Conservation (phyloP, 2,329 filamentous ascomycete species). For the Periconia sp. region DNA sequence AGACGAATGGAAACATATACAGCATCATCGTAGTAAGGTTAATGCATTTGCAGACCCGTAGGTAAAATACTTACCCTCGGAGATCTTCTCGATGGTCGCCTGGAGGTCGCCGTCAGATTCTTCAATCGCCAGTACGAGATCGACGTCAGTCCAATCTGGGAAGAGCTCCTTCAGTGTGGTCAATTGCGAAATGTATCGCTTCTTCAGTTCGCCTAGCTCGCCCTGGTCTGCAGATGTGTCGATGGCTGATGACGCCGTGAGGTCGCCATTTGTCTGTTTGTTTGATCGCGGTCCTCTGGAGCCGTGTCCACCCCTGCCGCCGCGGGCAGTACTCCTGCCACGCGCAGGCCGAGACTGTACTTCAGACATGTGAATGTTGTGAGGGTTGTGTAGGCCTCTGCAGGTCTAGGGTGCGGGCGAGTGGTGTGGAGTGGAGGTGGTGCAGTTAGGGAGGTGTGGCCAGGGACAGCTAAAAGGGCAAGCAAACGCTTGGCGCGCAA, state of each 20-base stretch:
- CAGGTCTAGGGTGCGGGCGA: constrained; percentile 24
- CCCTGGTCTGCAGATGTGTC: constrained; percentile 79
- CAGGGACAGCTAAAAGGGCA: constrained; percentile 20
- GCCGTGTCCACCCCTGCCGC: constrained; percentile 74
- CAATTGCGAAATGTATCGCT: constrained; percentile 81
- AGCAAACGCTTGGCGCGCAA: constrained; percentile 38
- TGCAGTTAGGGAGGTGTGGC: constrained; percentile 38
- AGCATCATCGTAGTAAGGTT: no score
- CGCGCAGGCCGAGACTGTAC: constrained; percentile 85
- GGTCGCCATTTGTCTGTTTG: constrained; percentile 72
- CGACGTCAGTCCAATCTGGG: constrained; percentile 92
- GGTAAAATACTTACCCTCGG: constrained; percentile 66
- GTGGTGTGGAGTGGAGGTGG: constrained; percentile 35
- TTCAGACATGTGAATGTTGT: constrained; percentile 84
- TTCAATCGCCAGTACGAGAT: constrained; percentile 89
- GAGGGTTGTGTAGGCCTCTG: constrained; percentile 41
- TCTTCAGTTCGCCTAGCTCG: constrained; percentile 90
- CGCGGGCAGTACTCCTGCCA: constrained; percentile 88
- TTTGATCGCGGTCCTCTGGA: constrained; percentile 57
- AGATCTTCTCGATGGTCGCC: constrained; percentile 76
- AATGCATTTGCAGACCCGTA: no score
- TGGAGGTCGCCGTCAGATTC: constrained; percentile 81
- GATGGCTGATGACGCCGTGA: constrained; percentile 63
- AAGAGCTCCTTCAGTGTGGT: constrained; percentile 89
- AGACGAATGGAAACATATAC: constrained; percentile 3